Evolutionary conservation across 495 filamentous ascomycete genomes (phyloP).

Genomic region (Lophium mytilinum): DNA sequence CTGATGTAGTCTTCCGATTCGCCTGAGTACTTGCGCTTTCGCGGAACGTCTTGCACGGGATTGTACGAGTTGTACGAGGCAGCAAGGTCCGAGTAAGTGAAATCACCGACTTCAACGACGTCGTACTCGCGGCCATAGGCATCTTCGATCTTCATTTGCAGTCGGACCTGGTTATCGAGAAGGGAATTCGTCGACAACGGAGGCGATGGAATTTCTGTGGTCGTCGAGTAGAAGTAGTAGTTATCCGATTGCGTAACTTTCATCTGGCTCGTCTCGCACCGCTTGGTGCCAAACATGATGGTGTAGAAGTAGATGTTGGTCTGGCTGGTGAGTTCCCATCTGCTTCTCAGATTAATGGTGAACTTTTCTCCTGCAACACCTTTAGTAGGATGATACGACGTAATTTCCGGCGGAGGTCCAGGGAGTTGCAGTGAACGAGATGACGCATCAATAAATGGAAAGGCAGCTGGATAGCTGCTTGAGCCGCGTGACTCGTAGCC

Average conservation of each 20-base stretch:
- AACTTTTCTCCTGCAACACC: slow-evolving; percentile 64
- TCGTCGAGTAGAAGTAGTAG: slow-evolving; percentile 62
- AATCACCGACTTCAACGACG: slow-evolving; percentile 63
- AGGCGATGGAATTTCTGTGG: slow-evolving; percentile 55
- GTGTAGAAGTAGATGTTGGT: slow-evolving; percentile 49
- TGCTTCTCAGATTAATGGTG: slow-evolving; percentile 61
- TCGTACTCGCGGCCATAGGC: slow-evolving; percentile 53
- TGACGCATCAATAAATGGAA: slow-evolving; percentile 45
- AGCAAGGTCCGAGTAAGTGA: slow-evolving; percentile 56
- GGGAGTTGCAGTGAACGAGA: slow-evolving; percentile 32
- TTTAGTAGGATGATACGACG: slow-evolving; percentile 56
- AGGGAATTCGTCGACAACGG: slow-evolving; percentile 58
- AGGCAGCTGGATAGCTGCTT: slow-evolving; percentile 45
- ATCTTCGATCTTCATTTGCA: slow-evolving; percentile 64
- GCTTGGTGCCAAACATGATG: slow-evolving; percentile 67
- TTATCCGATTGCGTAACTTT: slow-evolving; percentile 52
- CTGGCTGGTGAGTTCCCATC: slow-evolving; percentile 56
- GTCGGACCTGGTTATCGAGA: slow-evolving; percentile 56
- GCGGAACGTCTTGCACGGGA: slow-evolving; percentile 30
- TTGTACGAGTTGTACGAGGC: slow-evolving; percentile 22
- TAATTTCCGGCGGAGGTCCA: slow-evolving; percentile 44
- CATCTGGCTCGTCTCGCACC: slow-evolving; percentile 53
- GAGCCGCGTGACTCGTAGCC: slow-evolving; percentile 34
- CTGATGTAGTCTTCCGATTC: slow-evolving; percentile 38
- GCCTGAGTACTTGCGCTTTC: slow-evolving; percentile 48